Evolutionary conservation across 345 rosid genomes (phyloP).

Genomic region (Eucalyptus rudis): DNA sequence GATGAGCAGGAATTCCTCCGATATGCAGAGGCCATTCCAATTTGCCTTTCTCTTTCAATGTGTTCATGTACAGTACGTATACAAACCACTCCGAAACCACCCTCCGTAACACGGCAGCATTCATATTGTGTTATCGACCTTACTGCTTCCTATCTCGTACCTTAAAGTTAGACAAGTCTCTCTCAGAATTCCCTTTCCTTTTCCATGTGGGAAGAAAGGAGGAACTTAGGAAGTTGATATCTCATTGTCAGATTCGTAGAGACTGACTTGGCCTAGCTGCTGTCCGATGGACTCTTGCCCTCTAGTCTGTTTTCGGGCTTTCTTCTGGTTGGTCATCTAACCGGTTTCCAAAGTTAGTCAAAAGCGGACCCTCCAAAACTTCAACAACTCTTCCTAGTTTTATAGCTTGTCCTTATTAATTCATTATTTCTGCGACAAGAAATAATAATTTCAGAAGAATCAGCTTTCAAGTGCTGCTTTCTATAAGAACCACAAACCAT

Average conservation of each 20-base stretch:
- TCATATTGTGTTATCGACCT: not conserved
- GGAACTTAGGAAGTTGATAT: not conserved
- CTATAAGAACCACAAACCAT: not conserved
- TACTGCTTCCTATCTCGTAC: not conserved
- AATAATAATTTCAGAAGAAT: not conserved
- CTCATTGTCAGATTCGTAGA: not conserved
- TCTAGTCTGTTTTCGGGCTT: not conserved
- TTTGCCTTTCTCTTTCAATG: not conserved
- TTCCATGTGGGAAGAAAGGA: not conserved
- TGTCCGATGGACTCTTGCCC: not conserved
- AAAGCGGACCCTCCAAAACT: not conserved
- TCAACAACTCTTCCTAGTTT: not conserved
- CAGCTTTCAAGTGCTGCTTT: not conserved
- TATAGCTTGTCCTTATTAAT: not conserved
- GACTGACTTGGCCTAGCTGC: not conserved
- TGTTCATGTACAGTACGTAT: not conserved
- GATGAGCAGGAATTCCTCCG: not conserved
- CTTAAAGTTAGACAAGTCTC: not conserved
- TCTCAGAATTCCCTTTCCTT: not conserved
- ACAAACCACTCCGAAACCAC: not conserved
- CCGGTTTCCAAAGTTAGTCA: not conserved
- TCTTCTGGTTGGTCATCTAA: not conserved
- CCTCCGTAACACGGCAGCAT: not conserved
- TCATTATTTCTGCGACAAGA: not conserved
- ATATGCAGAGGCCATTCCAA: not conserved